Percentiles rank a stretch among this genome's conserved stretches.
Conservation (phyloP, 1,139 yeast species). For the Hyphopichia khmerensis region DNA sequence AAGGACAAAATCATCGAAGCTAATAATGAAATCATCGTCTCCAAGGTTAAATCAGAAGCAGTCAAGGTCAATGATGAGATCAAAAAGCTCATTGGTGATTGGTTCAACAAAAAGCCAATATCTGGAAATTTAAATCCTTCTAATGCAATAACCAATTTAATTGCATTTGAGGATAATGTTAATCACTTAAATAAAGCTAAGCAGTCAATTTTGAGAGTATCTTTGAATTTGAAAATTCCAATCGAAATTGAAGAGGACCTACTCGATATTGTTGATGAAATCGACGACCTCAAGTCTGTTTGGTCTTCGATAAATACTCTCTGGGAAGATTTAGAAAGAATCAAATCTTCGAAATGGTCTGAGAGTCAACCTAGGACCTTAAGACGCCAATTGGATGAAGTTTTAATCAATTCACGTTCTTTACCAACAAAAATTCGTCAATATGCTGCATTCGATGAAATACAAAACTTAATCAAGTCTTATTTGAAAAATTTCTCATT, state of each 20-base stretch:
- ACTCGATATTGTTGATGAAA: constrained; percentile 43
- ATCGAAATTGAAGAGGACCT: constrained; percentile 28
- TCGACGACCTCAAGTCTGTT: constrained; percentile 56
- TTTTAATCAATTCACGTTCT: constrained; percentile 46
- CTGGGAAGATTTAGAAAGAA: constrained; percentile 49
- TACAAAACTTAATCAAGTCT: constrained; percentile 47
- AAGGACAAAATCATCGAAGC: constrained; percentile 41
- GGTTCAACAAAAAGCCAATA: constrained; percentile 38
- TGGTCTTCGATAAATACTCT: constrained; percentile 65
- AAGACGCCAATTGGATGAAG: constrained; percentile 51
- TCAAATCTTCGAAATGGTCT: constrained; percentile 52
- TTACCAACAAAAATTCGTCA: constrained; percentile 64
- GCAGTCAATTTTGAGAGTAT: constrained; percentile 38
- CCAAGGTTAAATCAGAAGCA: constrained; percentile 44
- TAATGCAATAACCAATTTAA: constrained; percentile 49
- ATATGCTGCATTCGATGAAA: constrained; percentile 66
- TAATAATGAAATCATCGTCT: constrained; percentile 40
- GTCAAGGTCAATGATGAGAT: constrained; percentile 36
- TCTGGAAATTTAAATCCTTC: constrained; percentile 41
- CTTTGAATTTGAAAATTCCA: constrained; percentile 41
- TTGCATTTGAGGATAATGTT: constrained; percentile 37
- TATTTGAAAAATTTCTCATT: constrained; percentile 39
- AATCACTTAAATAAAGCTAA: constrained; percentile 16
- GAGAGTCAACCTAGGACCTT: constrained; percentile 47
- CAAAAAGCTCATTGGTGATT: constrained; percentile 21